A percentile compares a stretch with the other conserved stretches of the same genome.
Conservation (phyloP, 2,329 filamentous ascomycete genomes). For the Calonectria honghensis region DNA sequence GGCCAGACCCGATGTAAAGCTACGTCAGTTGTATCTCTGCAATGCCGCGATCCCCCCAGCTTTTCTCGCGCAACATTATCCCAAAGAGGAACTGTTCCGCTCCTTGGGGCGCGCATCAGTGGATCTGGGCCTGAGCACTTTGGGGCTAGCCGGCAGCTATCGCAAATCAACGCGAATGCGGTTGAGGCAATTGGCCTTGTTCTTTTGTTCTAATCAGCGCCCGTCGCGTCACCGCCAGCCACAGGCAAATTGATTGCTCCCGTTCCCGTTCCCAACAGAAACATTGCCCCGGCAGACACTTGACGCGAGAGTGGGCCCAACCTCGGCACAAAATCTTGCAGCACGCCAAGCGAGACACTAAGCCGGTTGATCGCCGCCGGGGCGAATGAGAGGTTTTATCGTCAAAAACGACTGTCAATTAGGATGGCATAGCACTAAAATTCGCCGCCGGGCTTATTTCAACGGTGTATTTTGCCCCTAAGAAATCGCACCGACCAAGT, state of each 20-base stretch:
- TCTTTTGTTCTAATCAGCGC: not conserved
- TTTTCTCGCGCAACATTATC: not conserved
- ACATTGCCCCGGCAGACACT: not conserved
- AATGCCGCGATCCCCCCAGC: not conserved
- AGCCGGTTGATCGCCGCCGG: not conserved
- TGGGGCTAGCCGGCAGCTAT: not conserved
- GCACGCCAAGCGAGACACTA: not conserved
- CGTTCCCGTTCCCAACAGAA: conserved; percentile 10
- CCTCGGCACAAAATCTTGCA: not conserved
- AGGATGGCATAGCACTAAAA: not conserved
- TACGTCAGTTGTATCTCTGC: not conserved
- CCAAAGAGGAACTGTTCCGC: conserved; percentile 16
- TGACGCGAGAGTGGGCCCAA: conserved; percentile 1
- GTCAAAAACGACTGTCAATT: not conserved
- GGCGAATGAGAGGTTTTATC: not conserved
- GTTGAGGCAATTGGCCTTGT: not conserved
- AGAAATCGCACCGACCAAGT: not conserved
- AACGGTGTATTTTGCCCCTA: not conserved
- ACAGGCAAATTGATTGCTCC: not conserved
- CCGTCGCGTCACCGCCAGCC: not conserved
- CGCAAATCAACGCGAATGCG: not conserved
- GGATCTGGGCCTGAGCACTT: not conserved
- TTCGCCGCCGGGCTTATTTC: not conserved
- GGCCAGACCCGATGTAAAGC: not conserved
- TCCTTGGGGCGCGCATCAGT: conserved; percentile 1